Evolutionary conservation across 176 grass and related monocot species (phyloP), one percentile per base, ranked within the genome.

Genomic region (Panicum miliaceum): DNA sequence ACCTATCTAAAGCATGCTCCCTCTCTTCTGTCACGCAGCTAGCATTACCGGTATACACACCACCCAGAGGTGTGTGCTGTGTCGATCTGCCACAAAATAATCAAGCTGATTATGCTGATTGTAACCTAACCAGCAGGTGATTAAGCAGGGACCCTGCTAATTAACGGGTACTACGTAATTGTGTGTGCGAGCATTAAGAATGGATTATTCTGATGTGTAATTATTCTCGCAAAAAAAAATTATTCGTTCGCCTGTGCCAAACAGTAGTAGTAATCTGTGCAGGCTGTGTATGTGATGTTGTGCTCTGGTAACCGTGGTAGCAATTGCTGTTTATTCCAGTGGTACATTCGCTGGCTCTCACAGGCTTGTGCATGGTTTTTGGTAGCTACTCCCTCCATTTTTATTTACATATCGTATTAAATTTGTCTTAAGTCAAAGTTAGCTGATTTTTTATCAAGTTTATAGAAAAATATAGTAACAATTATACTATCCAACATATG

Each of bases 21-120:
- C 97, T 99, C 97, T 99, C 97, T 99, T 99, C 97, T 99, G 97
- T 99, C 97, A 94, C 86, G 85, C 91, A 61, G 82, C 54, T n/a
- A 71, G 20, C 41, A 43, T n/a, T 23, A 43, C n/a, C n/a, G n/a
- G 43, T 90, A 61, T 77, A n/a, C 53, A 74, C 74, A 60, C 62
- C 32, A 64, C 41, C 64, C 3, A 10, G 70, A 61, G 11, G 22
- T 35, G 51, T 63, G 71, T 81, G 43, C 71, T 65, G 37, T 57
- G 23, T 25, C 15, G 42, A 5, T 69, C 83, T 58, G 78, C 65
- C 73, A 64, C 20, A 26, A 46, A 10, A 48, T 14, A 53, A 18
- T 25, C 25, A 15, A 18, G 7, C 18, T 10, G 25, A 73, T 73
- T 19, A 47, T 50, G 71, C 26, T 73, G 8, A 73, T 52, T 52